A percentile compares a stretch with the other conserved stretches of the same genome.
These are phyloP conservation scores for Suillus americanus DNA, from an alignment of 768 basidiomycete species.

Conservation along the genomic window DNA sequence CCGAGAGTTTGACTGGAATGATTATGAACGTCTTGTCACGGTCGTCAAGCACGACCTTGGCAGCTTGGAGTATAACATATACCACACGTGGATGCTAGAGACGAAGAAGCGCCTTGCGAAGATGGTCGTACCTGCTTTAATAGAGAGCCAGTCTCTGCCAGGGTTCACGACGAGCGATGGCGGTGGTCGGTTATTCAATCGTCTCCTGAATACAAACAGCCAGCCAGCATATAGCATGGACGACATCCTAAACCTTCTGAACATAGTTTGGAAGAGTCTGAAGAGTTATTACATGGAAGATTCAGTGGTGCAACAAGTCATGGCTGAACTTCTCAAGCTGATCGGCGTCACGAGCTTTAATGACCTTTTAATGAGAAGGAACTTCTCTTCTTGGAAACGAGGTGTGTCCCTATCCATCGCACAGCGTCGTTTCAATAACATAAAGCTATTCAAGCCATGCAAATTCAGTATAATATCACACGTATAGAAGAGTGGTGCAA, in stretches of 20 bases:
- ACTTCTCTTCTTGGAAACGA: constrained; percentile 99
- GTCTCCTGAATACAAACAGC: constrained; percentile 81
- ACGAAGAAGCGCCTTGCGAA: constrained; percentile 94
- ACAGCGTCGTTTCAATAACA: constrained; percentile 3
- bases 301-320: constrained; percentile 91
- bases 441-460: constrained; percentile 72
- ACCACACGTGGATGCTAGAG: constrained; percentile 99
- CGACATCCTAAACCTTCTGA: constrained; percentile 93
- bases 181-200: constrained; percentile 90
- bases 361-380: constrained; percentile 95
- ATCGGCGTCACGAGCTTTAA: constrained; percentile 98
- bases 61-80: constrained; percentile 98
- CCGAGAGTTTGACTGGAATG: constrained; percentile 93
- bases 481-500: constrained; percentile 99
- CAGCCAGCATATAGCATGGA: constrained; percentile 97
- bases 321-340: constrained; percentile 92
- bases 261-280: constrained; percentile 97
- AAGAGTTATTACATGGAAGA: constrained; percentile 99
- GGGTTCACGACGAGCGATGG: constrained; percentile 97
- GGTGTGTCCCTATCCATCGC: constrained; percentile 48
- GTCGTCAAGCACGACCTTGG: constrained; percentile 99
- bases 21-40: constrained; percentile 95
- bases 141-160: constrained; percentile 96
- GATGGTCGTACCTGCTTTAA: constrained; percentile 99
- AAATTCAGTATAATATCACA: constrained; percentile 99